phyloP scores from a whole-genome alignment of 1,139 yeast species.

The Pneumocystis wakefieldiae region DNA sequence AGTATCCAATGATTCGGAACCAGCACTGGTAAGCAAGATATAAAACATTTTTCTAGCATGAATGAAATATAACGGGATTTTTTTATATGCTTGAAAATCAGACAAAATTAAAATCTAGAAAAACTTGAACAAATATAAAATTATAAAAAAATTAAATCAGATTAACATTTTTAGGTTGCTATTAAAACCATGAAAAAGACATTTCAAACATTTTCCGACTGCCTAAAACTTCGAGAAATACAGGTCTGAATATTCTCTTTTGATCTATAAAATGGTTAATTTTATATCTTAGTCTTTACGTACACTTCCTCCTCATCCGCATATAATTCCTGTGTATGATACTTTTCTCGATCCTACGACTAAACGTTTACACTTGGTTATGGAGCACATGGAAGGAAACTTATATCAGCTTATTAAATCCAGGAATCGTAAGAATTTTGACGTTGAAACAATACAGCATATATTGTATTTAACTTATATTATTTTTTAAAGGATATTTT shows the following conservation, averaged over 20 bases:
- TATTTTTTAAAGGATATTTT: background rate
- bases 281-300: slow-evolving; percentile 26
- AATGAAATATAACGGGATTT: background rate
- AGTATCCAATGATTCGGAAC: background rate
- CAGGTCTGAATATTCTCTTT: slow-evolving; percentile 28
- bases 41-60: background rate
- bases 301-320: slow-evolving; percentile 54
- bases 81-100: background rate
- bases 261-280: background rate
- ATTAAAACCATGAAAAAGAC: slow-evolving; percentile 61
- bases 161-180: slow-evolving; percentile 40
- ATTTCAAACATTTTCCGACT: slow-evolving; percentile 38
- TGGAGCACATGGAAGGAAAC: slow-evolving; percentile 80
- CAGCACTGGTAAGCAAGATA: background rate
- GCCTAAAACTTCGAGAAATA: slow-evolving; percentile 56
- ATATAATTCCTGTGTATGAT: slow-evolving; percentile 60
- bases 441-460: slow-evolving; percentile 45
- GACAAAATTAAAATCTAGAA: background rate
- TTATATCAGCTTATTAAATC: slow-evolving; percentile 47
- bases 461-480: slow-evolving; percentile 29
- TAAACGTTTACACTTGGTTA: slow-evolving; percentile 56
- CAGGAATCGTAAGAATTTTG: slow-evolving; percentile 37
- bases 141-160: background rate
- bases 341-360: slow-evolving; percentile 52
- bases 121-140: background rate